Evolutionary conservation across 179 eudicot species (phyloP).

Genomic region (Silene noctiflora): DNA sequence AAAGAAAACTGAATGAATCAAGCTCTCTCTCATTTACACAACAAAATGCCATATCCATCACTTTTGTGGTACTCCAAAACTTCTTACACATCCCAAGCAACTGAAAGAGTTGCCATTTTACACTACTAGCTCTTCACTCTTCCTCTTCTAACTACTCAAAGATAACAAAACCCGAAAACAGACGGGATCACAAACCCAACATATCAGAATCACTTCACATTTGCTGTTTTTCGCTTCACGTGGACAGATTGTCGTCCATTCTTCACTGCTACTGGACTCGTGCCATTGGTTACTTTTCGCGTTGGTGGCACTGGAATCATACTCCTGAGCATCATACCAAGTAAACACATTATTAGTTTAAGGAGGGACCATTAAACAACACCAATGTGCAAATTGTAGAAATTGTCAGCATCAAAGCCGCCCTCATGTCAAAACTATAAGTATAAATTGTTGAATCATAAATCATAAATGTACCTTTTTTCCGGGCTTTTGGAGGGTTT

Average conservation of each 20-base stretch:
- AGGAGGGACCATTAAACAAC: background rate
- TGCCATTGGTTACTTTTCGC: conserved; percentile 40
- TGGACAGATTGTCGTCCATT: conserved; percentile 31
- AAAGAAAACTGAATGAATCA: background rate
- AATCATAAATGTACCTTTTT: conserved; percentile 27
- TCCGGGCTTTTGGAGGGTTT: conserved; percentile 32
- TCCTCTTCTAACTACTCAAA: conserved; percentile 16
- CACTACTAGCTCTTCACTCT: conserved; percentile 5
- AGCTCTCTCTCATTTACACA: conserved; percentile 22
- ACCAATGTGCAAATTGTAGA: too few species aligned
- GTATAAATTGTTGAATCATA: background rate
- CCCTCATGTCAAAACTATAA: background rate
- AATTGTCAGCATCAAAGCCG: too few species aligned
- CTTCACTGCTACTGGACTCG: conserved; percentile 33
- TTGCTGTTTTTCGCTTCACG: conserved; percentile 42
- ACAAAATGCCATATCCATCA: conserved; percentile 17
- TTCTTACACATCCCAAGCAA: conserved; percentile 22
- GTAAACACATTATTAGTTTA: background rate
- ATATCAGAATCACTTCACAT: conserved; percentile 35
- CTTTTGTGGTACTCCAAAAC: background rate
- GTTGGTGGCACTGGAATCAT: conserved; percentile 53
- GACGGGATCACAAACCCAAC: conserved; percentile 5
- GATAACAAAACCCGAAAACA: conserved; percentile 2
- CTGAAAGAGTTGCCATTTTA: conserved; percentile 23
- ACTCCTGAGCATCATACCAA: conserved; percentile 37